Conservation (phyloP, 495 filamentous ascomycete species). For the Cetradonia linearis region DNA sequence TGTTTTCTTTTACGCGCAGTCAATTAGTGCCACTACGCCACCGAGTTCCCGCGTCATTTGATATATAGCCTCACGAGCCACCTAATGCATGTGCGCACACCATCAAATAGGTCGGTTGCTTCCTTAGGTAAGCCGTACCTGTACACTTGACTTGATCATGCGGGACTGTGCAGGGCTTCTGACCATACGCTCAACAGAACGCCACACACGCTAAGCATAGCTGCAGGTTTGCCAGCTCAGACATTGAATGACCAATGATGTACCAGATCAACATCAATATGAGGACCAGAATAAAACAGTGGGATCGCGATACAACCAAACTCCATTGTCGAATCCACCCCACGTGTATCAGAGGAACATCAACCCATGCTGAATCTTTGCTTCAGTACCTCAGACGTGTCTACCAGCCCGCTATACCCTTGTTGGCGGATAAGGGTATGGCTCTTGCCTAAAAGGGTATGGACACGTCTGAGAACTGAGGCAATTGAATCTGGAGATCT, state of each 20-base stretch:
- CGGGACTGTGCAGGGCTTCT: neutral
- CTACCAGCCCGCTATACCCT: too few species aligned
- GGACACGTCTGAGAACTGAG: too few species aligned
- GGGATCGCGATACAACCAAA: neutral
- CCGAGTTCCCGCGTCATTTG: neutral
- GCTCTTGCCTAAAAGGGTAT: too few species aligned
- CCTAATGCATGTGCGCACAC: neutral
- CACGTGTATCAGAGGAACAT: neutral
- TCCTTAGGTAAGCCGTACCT: too few species aligned
- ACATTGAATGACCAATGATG: neutral
- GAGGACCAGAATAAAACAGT: neutral
- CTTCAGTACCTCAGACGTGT: too few species aligned
- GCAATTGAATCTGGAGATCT: neutral
- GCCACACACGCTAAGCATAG: neutral
- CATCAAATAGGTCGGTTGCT: neutral
- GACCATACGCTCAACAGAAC: neutral
- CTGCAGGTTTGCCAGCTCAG: conserved; percentile 1
- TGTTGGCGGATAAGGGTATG: too few species aligned
- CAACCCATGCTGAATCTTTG: neutral
- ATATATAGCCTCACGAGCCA: neutral
- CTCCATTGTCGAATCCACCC: neutral
- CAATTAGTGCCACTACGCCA: neutral
- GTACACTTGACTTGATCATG: neutral
- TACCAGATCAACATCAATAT: neutral
- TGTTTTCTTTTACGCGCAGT: too few species aligned